These are phyloP conservation scores for Erysimum cheiri DNA, from an alignment of 441 rosid genomes.

Conservation along the genomic window DNA sequence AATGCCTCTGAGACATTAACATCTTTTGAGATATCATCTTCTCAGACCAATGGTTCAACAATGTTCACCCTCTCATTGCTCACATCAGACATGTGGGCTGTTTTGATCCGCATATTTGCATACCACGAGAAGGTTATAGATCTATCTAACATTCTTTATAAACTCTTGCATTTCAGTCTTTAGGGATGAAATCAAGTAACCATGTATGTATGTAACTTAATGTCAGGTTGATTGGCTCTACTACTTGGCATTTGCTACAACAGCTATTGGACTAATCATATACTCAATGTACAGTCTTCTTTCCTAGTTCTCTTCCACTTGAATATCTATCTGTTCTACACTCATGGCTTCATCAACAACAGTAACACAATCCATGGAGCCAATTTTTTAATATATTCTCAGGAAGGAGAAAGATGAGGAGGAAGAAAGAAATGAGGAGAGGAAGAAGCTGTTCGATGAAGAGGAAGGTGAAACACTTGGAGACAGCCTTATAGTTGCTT, in stretches of 20 bases:
- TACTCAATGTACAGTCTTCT: slow-evolving; percentile 65
- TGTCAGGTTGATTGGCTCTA: slow-evolving; percentile 89
- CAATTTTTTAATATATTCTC: not conserved
- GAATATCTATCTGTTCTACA: not conserved
- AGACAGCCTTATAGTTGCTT: slow-evolving; percentile 10
- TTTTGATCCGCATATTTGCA: slow-evolving; percentile 75
- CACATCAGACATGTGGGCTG: slow-evolving; percentile 95
- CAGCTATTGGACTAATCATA: slow-evolving; percentile 65
- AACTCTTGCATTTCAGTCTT: not conserved
- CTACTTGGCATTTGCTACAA: slow-evolving; percentile 76
- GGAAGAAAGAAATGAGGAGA: slow-evolving; percentile 46
- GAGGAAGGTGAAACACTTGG: slow-evolving; percentile 45
- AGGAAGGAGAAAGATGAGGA: slow-evolving; percentile 68
- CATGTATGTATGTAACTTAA: not conserved
- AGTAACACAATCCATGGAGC: not conserved
- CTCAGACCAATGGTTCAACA: slow-evolving; percentile 71
- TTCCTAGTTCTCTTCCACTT: not conserved
- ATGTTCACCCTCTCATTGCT: slow-evolving; percentile 86
- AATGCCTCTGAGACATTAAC: slow-evolving; percentile 6
- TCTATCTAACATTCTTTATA: not conserved
- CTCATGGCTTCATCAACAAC: not conserved
- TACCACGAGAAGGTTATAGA: slow-evolving; percentile 83
- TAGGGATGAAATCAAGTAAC: too few relatives aligned
- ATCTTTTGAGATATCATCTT: too few relatives aligned
- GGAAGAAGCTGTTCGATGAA: slow-evolving; percentile 56